Conservation (phyloP, 2,329 filamentous ascomycete genomes). For the Fusarium sp. region DNA sequence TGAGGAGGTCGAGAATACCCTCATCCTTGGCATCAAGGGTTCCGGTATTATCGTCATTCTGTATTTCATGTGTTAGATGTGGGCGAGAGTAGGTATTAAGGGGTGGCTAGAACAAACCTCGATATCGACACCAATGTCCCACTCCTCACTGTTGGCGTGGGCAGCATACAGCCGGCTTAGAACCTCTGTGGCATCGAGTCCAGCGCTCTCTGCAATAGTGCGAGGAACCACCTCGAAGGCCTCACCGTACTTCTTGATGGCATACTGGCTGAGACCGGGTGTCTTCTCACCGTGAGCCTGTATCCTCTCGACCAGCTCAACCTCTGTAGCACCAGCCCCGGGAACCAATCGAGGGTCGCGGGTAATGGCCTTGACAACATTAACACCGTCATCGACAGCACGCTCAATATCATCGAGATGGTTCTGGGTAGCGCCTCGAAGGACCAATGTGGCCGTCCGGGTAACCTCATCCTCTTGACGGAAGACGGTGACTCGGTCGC, state of each 20-base stretch:
- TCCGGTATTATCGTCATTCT: slow-evolving; percentile 82
- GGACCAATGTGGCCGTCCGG: slow-evolving; percentile 91
- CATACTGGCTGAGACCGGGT: slow-evolving; percentile 91
- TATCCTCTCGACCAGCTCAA: slow-evolving; percentile 93
- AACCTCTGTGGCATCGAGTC: slow-evolving; percentile 96
- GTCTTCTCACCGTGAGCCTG: slow-evolving; percentile 92
- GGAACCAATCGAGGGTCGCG: slow-evolving; percentile 91
- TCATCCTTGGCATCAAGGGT: slow-evolving; percentile 86
- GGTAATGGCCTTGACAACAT: slow-evolving; percentile 98
- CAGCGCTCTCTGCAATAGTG: slow-evolving; percentile 92
- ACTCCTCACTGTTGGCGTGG: slow-evolving; percentile 87
- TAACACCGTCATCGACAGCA: slow-evolving; percentile 97
- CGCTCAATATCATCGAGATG: slow-evolving; percentile 97
- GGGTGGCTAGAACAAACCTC: slow-evolving; percentile 65
- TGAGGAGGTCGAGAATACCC: slow-evolving; percentile 91
- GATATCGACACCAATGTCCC: slow-evolving; percentile 93
- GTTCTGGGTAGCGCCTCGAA: slow-evolving; percentile 96
- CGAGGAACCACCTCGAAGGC: slow-evolving; percentile 97
- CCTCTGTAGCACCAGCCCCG: slow-evolving; percentile 92
- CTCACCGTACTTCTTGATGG: slow-evolving; percentile 96
- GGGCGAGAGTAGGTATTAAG: background rate
- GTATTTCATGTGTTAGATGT: slow-evolving; percentile 35
- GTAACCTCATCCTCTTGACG: slow-evolving; percentile 94
- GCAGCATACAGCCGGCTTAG: slow-evolving; percentile 92
- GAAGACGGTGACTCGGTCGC: slow-evolving; percentile 98